Conservation (phyloP, 176 grass and related monocot species). For the Aegilops umbellulata region DNA sequence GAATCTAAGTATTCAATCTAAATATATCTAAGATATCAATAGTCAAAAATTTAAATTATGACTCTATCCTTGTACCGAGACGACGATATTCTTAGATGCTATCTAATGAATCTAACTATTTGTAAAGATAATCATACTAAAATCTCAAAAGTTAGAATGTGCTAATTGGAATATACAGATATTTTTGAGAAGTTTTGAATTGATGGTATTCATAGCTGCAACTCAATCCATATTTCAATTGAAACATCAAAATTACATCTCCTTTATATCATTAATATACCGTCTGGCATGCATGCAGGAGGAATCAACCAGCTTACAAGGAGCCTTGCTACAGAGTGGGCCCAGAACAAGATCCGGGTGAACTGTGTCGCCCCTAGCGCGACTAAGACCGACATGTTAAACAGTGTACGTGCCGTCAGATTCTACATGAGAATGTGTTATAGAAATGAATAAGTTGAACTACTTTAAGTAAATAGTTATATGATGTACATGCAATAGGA, state of each 20-base stretch:
- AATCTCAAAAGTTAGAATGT: no score
- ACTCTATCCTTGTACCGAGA: no score
- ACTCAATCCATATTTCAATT: not conserved
- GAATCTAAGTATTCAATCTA: no score
- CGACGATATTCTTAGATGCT: no score
- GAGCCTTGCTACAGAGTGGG: conserved; percentile 5
- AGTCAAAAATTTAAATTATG: not conserved
- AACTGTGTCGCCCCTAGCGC: not conserved
- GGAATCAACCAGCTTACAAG: conserved; percentile 10
- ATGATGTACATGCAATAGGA: no score
- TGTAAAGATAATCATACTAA: no score
- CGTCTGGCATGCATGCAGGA: not conserved
- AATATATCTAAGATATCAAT: not conserved
- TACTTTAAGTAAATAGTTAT: not conserved
- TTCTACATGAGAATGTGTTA: not conserved
- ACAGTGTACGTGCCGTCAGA: not conserved
- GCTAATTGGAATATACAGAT: no score
- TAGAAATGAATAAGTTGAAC: not conserved
- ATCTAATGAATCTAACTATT: no score
- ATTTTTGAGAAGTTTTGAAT: no score
- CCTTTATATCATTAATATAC: not conserved
- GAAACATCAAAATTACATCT: not conserved
- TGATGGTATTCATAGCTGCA: no score
- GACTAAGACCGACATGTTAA: not conserved
- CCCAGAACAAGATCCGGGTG: not conserved